These are phyloP conservation scores for Sclerotinia trifoliorum DNA, from an alignment of 2,329 filamentous ascomycete genomes.

Conservation along the genomic window DNA sequence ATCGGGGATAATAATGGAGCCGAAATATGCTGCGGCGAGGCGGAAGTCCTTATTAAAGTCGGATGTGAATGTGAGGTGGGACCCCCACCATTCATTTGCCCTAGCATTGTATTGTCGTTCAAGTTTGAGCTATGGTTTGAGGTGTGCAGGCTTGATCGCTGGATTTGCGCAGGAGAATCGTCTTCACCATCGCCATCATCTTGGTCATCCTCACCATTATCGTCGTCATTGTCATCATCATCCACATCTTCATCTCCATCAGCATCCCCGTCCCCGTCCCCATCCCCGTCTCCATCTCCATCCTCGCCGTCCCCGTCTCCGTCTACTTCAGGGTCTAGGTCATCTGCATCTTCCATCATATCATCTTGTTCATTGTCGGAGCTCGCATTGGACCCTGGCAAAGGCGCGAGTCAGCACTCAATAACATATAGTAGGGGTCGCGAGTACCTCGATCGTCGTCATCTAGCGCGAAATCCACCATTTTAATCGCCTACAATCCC, in stretches of 20 bases:
- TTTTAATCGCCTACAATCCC: slow-evolving; percentile 26
- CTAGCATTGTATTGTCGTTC: slow-evolving; percentile 30
- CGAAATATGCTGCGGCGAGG: slow-evolving; percentile 38
- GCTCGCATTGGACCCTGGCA: slow-evolving; percentile 44
- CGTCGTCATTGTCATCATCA: slow-evolving; percentile 43
- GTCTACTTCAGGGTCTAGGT: slow-evolving; percentile 40
- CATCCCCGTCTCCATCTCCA: slow-evolving; percentile 39
- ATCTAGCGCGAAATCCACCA: slow-evolving; percentile 38
- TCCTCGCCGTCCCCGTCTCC: slow-evolving; percentile 38
- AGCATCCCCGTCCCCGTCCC: slow-evolving; percentile 46
- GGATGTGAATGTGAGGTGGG: slow-evolving; percentile 38
- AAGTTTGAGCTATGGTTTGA: slow-evolving; percentile 38
- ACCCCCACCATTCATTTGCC: slow-evolving; percentile 34
- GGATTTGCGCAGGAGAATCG: slow-evolving; percentile 46
- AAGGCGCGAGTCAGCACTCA: slow-evolving; percentile 17
- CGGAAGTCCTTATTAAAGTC: slow-evolving; percentile 35
- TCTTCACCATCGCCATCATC: slow-evolving; percentile 49
- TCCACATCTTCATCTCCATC: slow-evolving; percentile 40
- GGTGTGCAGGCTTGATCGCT: slow-evolving; percentile 34
- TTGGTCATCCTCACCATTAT: slow-evolving; percentile 40
- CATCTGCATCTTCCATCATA: slow-evolving; percentile 52
- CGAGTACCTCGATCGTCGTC: slow-evolving; percentile 39
- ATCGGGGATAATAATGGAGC: slow-evolving; percentile 44
- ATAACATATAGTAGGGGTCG: not conserved
- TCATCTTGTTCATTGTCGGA: slow-evolving; percentile 57